Evolutionary conservation across 495 filamentous ascomycete species (phyloP).

Genomic region (Haplographium delicatum): DNA sequence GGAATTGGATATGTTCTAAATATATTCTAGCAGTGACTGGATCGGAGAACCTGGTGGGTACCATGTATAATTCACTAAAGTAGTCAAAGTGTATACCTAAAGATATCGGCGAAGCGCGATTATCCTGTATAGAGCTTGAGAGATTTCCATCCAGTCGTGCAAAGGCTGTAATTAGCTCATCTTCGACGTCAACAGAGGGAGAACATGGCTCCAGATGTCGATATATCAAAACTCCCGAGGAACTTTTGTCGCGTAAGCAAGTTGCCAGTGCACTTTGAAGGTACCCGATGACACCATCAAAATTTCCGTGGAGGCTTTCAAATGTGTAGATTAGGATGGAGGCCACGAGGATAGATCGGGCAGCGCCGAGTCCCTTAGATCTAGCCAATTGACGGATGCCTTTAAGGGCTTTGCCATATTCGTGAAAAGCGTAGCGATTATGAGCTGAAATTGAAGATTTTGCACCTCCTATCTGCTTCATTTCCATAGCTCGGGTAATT

Average conservation of each 20-base stretch:
- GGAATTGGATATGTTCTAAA: background rate
- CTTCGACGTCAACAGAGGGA: background rate
- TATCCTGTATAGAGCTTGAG: background rate
- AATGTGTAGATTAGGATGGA: background rate
- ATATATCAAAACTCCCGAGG: background rate
- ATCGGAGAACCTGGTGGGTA: background rate
- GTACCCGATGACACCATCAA: background rate
- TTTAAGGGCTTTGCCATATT: background rate
- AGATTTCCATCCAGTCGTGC: background rate
- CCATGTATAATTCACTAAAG: background rate
- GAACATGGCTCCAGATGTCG: background rate
- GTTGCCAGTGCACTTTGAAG: background rate
- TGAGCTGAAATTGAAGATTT: background rate
- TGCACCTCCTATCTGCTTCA: background rate
- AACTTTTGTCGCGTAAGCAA: background rate
- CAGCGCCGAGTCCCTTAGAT: background rate
- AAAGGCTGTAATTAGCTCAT: background rate
- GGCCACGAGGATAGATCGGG: background rate
- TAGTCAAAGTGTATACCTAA: background rate
- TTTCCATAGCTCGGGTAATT: background rate
- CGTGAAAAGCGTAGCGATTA: background rate
- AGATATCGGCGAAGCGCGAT: background rate
- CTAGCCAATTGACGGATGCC: background rate
- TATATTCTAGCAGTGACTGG: background rate
- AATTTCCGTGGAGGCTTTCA: background rate